phyloP scores from a whole-genome alignment of 257 asterid species.

The Fraxinus anomala region DNA sequence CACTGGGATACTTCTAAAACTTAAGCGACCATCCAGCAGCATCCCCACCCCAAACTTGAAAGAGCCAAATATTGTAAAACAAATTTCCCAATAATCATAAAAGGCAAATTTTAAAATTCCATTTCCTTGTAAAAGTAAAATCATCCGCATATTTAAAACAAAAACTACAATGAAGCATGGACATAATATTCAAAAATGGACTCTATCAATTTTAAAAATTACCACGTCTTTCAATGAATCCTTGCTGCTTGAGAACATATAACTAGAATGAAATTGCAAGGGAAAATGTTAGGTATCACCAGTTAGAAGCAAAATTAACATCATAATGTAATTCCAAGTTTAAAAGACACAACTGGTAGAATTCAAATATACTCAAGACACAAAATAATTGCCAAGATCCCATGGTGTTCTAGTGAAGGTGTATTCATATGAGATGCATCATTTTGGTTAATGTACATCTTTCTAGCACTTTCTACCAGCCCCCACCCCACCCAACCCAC shows the following conservation, averaged over 20 bases:
- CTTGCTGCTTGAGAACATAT: slow-evolving; percentile 90
- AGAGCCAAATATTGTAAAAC: not conserved
- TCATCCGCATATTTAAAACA: not conserved
- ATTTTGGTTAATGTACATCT: not conserved
- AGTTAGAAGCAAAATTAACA: slow-evolving; percentile 28
- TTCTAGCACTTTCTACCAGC: not conserved
- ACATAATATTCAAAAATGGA: not conserved
- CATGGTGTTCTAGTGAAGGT: too few relatives aligned
- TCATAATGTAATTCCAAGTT: not conserved
- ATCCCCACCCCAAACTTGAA: not conserved
- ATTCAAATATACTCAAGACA: not conserved
- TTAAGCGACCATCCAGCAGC: not conserved
- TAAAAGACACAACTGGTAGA: slow-evolving; percentile 1
- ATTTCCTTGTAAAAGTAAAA: not conserved
- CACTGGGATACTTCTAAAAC: not conserved
- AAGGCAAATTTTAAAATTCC: not conserved
- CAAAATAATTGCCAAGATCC: not conserved
- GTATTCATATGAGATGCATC: not conserved
- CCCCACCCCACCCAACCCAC: not conserved
- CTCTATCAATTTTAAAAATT: slow-evolving; percentile 3
- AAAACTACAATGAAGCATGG: not conserved
- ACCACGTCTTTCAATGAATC: slow-evolving; percentile 84
- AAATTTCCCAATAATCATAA: not conserved
- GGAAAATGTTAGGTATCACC: slow-evolving; percentile 30
- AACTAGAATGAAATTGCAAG: slow-evolving; percentile 75